Conservation (phyloP, 2,329 filamentous ascomycete species). For the Cadophora sp. region DNA sequence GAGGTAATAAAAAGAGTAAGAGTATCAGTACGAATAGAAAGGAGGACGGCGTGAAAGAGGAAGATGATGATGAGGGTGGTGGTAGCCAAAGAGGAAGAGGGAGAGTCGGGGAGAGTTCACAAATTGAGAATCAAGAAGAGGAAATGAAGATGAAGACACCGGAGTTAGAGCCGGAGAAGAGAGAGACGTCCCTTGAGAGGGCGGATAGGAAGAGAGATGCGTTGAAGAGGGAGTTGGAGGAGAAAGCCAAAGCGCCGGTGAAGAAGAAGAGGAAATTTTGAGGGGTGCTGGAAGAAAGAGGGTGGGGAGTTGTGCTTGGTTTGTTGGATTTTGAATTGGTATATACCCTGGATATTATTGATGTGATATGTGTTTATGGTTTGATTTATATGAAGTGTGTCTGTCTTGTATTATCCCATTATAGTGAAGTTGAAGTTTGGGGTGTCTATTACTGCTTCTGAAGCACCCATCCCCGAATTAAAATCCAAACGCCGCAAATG, state of each 20-base stretch:
- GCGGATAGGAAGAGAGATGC: conserved; percentile 42
- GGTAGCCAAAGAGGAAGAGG: conserved; percentile 16
- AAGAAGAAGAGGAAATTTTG: conserved; percentile 48
- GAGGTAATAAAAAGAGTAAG: not conserved
- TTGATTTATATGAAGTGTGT: not conserved
- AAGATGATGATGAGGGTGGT: not conserved
- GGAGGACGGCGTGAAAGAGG: conserved; percentile 14
- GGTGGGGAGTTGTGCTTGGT: not conserved
- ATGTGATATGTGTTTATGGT: not conserved
- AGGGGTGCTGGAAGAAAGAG: conserved; percentile 9
- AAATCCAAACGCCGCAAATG: conserved; percentile 9
- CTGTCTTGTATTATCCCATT: not conserved
- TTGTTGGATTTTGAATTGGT: not conserved
- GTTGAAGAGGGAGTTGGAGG: conserved; percentile 44
- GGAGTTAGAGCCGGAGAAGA: conserved; percentile 6
- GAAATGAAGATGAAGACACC: conserved; percentile 30
- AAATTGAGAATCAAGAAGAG: not conserved
- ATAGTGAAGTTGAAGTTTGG: not conserved
- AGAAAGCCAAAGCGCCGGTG: conserved; percentile 42
- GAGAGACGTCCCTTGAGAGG: conserved; percentile 44
- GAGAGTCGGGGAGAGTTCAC: conserved; percentile 21
- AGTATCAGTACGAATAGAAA: not conserved
- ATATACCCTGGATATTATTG: too few relatives aligned
- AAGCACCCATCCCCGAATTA: not conserved
- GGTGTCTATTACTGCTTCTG: not conserved